Conservation (phyloP, 805 yeast genomes). For the Blastobotrys muscicola region DNA sequence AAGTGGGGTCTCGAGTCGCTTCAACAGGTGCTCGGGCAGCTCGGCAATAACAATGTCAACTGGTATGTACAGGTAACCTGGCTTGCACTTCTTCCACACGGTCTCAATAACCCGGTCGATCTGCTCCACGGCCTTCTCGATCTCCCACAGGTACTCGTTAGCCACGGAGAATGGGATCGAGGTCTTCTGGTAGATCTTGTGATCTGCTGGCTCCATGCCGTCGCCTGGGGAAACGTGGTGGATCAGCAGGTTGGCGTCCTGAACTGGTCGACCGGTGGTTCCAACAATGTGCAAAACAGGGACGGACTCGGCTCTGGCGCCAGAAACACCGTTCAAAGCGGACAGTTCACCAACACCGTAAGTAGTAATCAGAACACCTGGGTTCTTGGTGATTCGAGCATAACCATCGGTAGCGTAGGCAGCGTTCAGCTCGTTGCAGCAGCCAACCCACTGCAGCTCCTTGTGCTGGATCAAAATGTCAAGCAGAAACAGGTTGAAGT, state of each 20-base stretch:
- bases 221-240: slow-evolving; percentile 32
- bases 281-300: slow-evolving; percentile 84
- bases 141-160: slow-evolving; percentile 39
- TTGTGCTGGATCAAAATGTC: slow-evolving; percentile 32
- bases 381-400: slow-evolving; percentile 51
- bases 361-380: slow-evolving; percentile 64
- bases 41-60: slow-evolving; percentile 42
- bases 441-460: slow-evolving; percentile 63
- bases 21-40: background rate
- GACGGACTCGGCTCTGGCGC: slow-evolving; percentile 72
- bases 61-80: slow-evolving; percentile 78
- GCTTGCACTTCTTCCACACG: slow-evolving; percentile 52
- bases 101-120: slow-evolving; percentile 58
- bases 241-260: slow-evolving; percentile 27
- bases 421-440: slow-evolving; percentile 81
- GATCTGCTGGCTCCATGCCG: slow-evolving; percentile 37
- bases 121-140: slow-evolving; percentile 42
- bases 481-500: slow-evolving; percentile 33
- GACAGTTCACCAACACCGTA: slow-evolving; percentile 87
- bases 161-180: slow-evolving; percentile 49
- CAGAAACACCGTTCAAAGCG: slow-evolving; percentile 74
- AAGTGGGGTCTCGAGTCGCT: slow-evolving; percentile 30
- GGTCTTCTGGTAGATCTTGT: slow-evolving; percentile 54
- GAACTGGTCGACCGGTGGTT: slow-evolving; percentile 40
- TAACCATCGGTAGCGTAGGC: slow-evolving; percentile 91